Evolutionary conservation across 768 basidiomycete species (phyloP).

Genomic region (Pleurotus pulmonarius): DNA sequence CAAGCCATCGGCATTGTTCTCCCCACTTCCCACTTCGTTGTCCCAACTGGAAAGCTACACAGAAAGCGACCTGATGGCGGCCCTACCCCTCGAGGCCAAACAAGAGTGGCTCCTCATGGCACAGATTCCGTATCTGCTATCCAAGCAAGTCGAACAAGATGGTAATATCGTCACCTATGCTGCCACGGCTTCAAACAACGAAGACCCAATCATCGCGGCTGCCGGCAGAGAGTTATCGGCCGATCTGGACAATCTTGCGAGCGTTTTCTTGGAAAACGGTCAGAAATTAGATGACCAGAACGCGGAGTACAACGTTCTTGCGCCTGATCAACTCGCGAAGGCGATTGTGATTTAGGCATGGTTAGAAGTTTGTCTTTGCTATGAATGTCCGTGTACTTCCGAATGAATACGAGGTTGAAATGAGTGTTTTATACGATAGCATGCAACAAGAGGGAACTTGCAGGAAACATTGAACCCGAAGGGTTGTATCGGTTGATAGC

Average conservation of each 20-base stretch:
- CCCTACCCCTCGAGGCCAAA: constrained; percentile 18
- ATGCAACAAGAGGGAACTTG: too few relatives aligned
- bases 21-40: constrained; percentile 18
- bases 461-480: too few relatives aligned
- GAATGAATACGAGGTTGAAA: too few relatives aligned
- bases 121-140: constrained; percentile 25
- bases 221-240: constrained; percentile 21
- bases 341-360: constrained; percentile 20
- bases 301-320: constrained; percentile 23
- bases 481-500: too few relatives aligned
- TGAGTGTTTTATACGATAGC: too few relatives aligned
- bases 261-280: constrained; percentile 13
- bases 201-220: constrained; percentile 7
- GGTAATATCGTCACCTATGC: constrained; percentile 22
- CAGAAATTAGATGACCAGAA: constrained; percentile 23
- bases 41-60: constrained; percentile 13
- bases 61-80: constrained; percentile 15
- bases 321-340: constrained; percentile 20
- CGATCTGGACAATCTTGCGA: constrained; percentile 16
- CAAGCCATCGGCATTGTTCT: constrained; percentile 22
- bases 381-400: too few relatives aligned
- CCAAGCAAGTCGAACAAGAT: constrained; percentile 19
- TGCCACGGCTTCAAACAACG: constrained; percentile 2
- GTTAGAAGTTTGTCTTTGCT: too few relatives aligned
- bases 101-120: constrained; percentile 24